Percentiles rank a stretch among this genome's conserved stretches.
Conservation (phyloP, 129 eudicot species). For the Silybum marianum region DNA sequence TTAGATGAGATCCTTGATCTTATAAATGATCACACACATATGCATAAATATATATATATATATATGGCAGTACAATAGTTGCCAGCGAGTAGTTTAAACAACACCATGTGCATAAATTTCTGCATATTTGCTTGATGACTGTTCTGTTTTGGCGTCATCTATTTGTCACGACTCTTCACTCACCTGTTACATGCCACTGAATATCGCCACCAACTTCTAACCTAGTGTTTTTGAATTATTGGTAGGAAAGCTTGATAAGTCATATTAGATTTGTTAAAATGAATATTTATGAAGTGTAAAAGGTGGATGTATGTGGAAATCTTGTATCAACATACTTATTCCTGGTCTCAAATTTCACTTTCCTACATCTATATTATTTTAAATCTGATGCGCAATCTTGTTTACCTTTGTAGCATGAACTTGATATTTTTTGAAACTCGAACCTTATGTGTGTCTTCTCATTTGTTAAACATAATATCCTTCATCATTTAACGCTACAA, state of each 20-base stretch:
- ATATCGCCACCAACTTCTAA: not conserved
- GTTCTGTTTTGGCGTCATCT: not conserved
- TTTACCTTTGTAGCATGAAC: not conserved
- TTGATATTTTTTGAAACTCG: no score
- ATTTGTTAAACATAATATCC: not conserved
- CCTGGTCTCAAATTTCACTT: not conserved
- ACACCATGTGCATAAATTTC: not conserved
- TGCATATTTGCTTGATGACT: not conserved
- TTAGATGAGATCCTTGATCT: conserved; percentile 18
- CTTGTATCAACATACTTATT: not conserved
- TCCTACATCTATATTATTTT: not conserved
- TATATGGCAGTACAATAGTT: not conserved
- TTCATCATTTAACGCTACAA: not conserved
- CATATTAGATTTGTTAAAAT: not conserved
- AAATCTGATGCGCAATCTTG: not conserved
- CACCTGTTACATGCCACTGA: not conserved
- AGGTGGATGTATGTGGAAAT: not conserved
- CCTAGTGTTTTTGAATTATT: conserved; percentile 3
- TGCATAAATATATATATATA: not conserved
- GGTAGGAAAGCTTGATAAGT: not conserved
- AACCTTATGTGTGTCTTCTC: not conserved
- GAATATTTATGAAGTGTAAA: not conserved
- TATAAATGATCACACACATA: not conserved
- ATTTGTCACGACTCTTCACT: not conserved
- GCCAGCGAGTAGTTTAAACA: conserved; percentile 16